Percentiles rank a stretch among this genome's conserved stretches.
Conservation (phyloP, 1,284 basidiomycete genomes). For the Apiotrichum siamense region DNA sequence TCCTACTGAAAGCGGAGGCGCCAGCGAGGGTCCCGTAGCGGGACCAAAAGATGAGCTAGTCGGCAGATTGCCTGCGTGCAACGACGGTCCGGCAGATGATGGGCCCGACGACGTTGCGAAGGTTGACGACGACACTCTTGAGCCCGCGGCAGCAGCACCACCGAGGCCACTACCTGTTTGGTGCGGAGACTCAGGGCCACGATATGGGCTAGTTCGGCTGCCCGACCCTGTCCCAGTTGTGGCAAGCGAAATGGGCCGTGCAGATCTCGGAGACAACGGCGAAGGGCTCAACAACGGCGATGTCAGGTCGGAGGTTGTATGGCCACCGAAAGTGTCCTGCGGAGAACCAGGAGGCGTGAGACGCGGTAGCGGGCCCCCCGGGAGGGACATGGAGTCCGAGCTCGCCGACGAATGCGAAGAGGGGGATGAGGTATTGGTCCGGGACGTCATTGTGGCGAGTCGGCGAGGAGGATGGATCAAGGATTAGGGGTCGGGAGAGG, state of each 20-base stretch:
- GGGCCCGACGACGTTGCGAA: neutral
- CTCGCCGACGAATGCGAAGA: constrained; percentile 1
- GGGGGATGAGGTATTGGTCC: neutral
- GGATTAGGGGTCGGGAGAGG: neutral
- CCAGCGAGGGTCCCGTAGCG: neutral
- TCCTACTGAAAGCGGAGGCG: neutral
- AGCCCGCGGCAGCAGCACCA: neutral
- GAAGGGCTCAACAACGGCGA: neutral
- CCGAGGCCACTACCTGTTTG: too few relatives aligned
- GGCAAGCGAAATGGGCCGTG: neutral
- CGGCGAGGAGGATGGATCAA: neutral
- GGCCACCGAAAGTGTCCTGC: constrained; percentile 13
- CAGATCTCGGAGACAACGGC: neutral
- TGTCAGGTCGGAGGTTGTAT: neutral
- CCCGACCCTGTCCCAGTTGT: neutral
- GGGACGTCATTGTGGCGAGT: neutral
- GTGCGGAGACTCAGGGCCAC: neutral
- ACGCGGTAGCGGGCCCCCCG: neutral
- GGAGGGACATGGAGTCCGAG: constrained; percentile 1
- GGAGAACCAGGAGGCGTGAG: constrained; percentile 6
- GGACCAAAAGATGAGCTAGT: neutral
- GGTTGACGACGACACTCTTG: neutral
- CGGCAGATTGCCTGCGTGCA: neutral
- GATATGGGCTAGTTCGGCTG: neutral
- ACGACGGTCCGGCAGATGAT: neutral